These are phyloP conservation scores for Lentinula sp. DNA, from an alignment of 768 basidiomycete species.

Conservation along the genomic window DNA sequence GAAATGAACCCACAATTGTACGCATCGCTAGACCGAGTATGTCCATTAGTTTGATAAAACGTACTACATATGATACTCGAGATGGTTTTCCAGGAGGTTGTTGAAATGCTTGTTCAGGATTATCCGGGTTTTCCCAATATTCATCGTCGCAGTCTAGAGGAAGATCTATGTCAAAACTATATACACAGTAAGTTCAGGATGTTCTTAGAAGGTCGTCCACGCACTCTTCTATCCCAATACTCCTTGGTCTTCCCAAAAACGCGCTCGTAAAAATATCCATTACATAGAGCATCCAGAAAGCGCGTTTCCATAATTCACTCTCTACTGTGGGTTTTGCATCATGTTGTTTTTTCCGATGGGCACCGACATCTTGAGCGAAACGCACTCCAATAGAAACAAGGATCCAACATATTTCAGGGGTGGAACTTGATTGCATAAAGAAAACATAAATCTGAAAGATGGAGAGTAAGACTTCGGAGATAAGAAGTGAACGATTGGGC, in stretches of 20 bases:
- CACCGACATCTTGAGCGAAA: conserved; percentile 54
- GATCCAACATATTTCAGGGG: conserved; percentile 46
- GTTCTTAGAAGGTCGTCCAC: conserved; percentile 13
- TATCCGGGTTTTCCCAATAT: conserved; percentile 44
- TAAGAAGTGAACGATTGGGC: background rate
- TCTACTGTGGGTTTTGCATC: conserved; percentile 30
- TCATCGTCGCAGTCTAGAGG: conserved; percentile 65
- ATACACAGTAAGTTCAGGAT: background rate
- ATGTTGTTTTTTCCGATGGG: conserved; percentile 37
- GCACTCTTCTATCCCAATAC: conserved; percentile 54
- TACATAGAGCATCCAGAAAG: conserved; percentile 36
- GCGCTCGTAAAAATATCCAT: conserved; percentile 19
- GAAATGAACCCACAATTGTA: conserved; percentile 38
- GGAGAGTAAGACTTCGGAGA: background rate
- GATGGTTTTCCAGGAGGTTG: conserved; percentile 51
- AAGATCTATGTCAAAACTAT: conserved; percentile 55
- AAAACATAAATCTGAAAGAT: conserved; percentile 28
- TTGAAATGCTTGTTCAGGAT: conserved; percentile 37
- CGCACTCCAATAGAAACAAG: conserved; percentile 50
- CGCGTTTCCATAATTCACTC: conserved; percentile 56
- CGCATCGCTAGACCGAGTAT: conserved; percentile 46
- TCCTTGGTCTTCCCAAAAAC: conserved; percentile 51
- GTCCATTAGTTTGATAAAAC: conserved; percentile 38
- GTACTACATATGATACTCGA: conserved; percentile 36
- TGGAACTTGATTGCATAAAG: conserved; percentile 38